These are phyloP conservation scores for Tuctoria greenei DNA, from an alignment of 176 grass and related monocot species.

Conservation along the genomic window DNA sequence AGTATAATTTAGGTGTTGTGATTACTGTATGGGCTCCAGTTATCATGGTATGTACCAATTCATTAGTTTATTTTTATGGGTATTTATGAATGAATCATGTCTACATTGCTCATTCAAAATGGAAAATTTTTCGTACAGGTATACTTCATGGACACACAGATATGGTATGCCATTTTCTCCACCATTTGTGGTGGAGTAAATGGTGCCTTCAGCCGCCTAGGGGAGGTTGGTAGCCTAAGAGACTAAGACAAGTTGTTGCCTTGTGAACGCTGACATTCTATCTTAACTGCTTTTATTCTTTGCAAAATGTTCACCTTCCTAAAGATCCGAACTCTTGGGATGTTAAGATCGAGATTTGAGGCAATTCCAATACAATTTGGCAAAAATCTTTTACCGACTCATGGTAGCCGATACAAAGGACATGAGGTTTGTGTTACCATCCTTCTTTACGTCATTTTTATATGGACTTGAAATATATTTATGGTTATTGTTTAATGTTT, in stretches of 20 bases:
- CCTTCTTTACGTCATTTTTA: background rate
- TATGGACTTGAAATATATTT: slow-evolving; percentile 1
- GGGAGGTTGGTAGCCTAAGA: slow-evolving; percentile 66
- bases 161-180: slow-evolving; percentile 99
- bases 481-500: background rate
- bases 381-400: slow-evolving; percentile 51
- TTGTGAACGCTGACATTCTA: slow-evolving; percentile 14
- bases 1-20: slow-evolving; percentile 84
- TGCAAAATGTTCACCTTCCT: slow-evolving; percentile 36
- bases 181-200: slow-evolving; percentile 87
- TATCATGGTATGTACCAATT: slow-evolving; percentile 68
- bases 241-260: slow-evolving; percentile 1
- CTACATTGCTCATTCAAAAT: slow-evolving; percentile 23
- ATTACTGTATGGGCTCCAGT: slow-evolving; percentile 91
- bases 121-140: slow-evolving; percentile 45
- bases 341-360: slow-evolving; percentile 92
- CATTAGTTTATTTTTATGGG: background rate
- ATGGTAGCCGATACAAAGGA: slow-evolving; percentile 3
- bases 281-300: slow-evolving; percentile 21
- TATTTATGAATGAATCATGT: background rate
- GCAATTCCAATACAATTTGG: slow-evolving; percentile 61
- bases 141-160: slow-evolving; percentile 99
- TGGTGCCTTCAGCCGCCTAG: slow-evolving; percentile 91
- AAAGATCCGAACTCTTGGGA: slow-evolving; percentile 88
- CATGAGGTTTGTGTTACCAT: slow-evolving; percentile 40